These are phyloP conservation scores for Solanum hybrid DNA, from an alignment of 305 asterid species.

Conservation along the genomic window DNA sequence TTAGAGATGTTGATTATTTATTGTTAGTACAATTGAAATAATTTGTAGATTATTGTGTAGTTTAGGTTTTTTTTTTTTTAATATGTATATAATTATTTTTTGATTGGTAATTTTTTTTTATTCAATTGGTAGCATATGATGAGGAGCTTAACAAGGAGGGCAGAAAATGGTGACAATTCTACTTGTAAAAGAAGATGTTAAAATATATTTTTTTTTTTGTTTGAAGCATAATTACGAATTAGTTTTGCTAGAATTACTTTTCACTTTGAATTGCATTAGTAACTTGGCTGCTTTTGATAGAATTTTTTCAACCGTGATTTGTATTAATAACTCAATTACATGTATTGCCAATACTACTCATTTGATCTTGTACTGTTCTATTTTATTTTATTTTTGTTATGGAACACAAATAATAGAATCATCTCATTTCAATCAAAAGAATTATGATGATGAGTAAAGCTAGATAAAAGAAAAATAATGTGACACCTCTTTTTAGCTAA, in stretches of 20 bases:
- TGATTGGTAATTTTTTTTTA: no score
- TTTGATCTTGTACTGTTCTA: not conserved
- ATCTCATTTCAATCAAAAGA: not conserved
- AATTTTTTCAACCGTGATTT: no score
- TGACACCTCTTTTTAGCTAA: not conserved
- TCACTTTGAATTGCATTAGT: not conserved
- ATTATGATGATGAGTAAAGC: no score
- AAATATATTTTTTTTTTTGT: no score
- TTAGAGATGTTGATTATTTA: not conserved
- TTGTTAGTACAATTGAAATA: no score
- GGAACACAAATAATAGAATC: not conserved
- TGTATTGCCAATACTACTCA: not conserved
- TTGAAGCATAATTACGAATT: not conserved
- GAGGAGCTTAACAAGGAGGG: not conserved
- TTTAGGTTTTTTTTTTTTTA: no score
- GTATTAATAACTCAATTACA: no score
- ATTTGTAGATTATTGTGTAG: not conserved
- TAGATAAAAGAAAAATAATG: no score
- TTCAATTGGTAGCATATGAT: not conserved
- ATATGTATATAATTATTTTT: no score
- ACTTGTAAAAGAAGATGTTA: no score
- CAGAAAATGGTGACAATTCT: not conserved
- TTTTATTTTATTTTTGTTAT: no score
- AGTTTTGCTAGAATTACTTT: not conserved
- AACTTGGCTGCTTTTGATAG: not conserved